phyloP scores from a whole-genome alignment of 1,284 basidiomycete species.

The Calocybe gambosa region DNA sequence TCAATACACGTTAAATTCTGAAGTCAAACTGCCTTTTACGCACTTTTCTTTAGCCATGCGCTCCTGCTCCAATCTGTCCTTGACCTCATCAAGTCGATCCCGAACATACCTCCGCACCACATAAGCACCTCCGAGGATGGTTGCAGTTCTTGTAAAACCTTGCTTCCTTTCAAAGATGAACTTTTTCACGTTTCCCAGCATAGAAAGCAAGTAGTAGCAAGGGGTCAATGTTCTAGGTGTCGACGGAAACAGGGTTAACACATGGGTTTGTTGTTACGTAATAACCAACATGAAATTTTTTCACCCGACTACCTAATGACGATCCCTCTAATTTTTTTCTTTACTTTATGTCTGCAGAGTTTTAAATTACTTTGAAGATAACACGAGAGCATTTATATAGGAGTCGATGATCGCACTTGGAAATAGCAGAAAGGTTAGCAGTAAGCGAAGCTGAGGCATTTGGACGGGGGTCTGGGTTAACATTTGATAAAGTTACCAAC shows the following conservation, averaged over 20 bases:
- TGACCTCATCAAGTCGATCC: conserved; percentile 65
- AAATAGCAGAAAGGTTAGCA: no score
- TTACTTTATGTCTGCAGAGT: background rate
- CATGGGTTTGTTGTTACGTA: background rate
- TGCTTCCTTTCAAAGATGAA: conserved; percentile 46
- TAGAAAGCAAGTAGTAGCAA: background rate
- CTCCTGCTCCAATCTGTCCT: conserved; percentile 60
- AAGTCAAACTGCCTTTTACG: conserved; percentile 25
- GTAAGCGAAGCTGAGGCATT: no score
- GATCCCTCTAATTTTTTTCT: no score
- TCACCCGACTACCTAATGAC: no score
- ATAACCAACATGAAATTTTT: background rate
- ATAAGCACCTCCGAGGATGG: conserved; percentile 59
- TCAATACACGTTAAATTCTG: conserved; percentile 3
- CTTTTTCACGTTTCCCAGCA: conserved; percentile 22
- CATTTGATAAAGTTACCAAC: conserved; percentile 78
- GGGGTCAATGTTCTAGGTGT: background rate
- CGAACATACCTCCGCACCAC: conserved; percentile 60
- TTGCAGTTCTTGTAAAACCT: conserved; percentile 34
- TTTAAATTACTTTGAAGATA: background rate
- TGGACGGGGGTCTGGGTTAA: no score
- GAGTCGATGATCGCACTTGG: no score
- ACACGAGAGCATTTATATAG: no score
- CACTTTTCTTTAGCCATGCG: conserved; percentile 71
- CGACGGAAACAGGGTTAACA: background rate